These are phyloP conservation scores for Cladosporium sp. DNA, from an alignment of 2,329 filamentous ascomycete species.

Conservation along the genomic window DNA sequence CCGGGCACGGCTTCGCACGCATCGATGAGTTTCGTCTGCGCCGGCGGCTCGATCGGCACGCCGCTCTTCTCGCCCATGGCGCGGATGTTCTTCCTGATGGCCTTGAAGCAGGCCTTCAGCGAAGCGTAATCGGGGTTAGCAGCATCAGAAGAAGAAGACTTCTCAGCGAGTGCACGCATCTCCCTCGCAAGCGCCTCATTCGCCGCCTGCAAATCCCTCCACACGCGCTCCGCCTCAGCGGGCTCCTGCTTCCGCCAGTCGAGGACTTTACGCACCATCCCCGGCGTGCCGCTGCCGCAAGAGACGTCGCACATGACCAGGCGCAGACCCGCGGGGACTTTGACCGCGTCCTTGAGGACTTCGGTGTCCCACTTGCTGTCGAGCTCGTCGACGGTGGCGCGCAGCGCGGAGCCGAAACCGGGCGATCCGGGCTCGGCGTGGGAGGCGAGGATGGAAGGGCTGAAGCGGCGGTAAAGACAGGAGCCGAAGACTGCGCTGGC, in stretches of 20 bases:
- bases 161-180: conserved; percentile 57
- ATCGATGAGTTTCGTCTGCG: conserved; percentile 83
- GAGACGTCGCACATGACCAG: conserved; percentile 95
- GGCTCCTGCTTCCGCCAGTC: conserved; percentile 72
- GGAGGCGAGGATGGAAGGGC: conserved; percentile 68
- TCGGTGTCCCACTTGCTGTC: conserved; percentile 74
- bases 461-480: conserved; percentile 90
- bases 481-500: conserved; percentile 90
- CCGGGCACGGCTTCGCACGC: conserved; percentile 70
- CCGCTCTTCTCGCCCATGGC: conserved; percentile 72
- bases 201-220: conserved; percentile 70
- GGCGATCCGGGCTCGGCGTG: conserved; percentile 67
- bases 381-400: conserved; percentile 65
- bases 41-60: conserved; percentile 85
- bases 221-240: conserved; percentile 68
- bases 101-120: conserved; percentile 55
- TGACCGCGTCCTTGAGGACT: conserved; percentile 68
- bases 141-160: conserved; percentile 33
- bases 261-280: conserved; percentile 93
- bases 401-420: conserved; percentile 68
- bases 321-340: conserved; percentile 71
- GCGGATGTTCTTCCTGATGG: conserved; percentile 64
- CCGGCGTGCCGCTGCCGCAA: conserved; percentile 87
- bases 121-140: conserved; percentile 52
- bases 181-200: conserved; percentile 72